phyloP scores from a whole-genome alignment of 78 protist species.

The Creolimax fragrantissima region DNA sequence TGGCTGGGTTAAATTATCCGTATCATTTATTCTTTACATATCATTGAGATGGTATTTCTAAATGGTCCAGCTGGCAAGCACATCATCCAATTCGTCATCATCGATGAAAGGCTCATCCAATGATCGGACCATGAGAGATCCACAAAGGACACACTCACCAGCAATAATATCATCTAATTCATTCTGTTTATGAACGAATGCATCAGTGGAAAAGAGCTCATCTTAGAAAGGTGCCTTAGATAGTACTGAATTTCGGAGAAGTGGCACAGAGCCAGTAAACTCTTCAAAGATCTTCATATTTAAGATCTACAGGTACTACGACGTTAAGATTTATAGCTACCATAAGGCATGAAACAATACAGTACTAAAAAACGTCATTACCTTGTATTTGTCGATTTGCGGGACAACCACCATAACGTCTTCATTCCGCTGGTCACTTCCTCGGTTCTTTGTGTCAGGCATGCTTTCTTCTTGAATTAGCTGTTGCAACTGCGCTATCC shows the following conservation, averaged over 20 bases:
- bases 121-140: slow-evolving; percentile 51
- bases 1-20: no score
- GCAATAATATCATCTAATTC: slow-evolving; percentile 64
- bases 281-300: not conserved
- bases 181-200: not conserved
- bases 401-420: not conserved
- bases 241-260: no score
- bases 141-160: slow-evolving; percentile 65
- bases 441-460: not conserved
- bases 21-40: no score
- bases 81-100: slow-evolving; percentile 27
- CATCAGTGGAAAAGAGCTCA: no score
- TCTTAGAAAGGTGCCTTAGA: no score
- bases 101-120: slow-evolving; percentile 63
- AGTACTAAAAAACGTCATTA: not conserved
- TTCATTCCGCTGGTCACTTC: not conserved
- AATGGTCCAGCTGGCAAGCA: not conserved
- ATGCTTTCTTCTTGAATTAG: not conserved
- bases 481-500: not conserved
- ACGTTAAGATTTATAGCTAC: no score
- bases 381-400: not conserved
- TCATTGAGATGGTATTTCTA: not conserved
- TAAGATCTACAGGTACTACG: no score
- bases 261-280: no score
- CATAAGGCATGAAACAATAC: not conserved